Conservation (phyloP, 768 basidiomycete species). For the Psilocybe tampanensis region DNA sequence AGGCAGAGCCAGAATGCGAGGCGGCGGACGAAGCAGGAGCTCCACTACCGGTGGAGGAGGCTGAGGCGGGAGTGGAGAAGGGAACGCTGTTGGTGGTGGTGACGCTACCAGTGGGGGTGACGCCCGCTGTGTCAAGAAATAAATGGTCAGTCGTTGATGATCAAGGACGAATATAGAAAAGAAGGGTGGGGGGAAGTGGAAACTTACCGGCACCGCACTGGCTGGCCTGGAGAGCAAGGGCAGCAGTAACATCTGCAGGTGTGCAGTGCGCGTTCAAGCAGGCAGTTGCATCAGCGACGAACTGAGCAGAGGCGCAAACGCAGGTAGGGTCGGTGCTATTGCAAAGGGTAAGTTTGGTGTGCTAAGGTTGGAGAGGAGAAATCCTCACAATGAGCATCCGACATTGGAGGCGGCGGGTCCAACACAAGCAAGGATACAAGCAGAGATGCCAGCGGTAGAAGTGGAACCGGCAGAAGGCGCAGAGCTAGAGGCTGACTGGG, state of each 20-base stretch:
- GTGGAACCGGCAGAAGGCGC: background rate
- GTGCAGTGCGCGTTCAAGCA: constrained; percentile 23
- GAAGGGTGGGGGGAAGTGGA: background rate
- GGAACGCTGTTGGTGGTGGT: constrained; percentile 15
- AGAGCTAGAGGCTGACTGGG: constrained; percentile 8
- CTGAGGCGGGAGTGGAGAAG: constrained; percentile 3
- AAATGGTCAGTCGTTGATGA: background rate
- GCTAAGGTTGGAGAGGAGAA: background rate
- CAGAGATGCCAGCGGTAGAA: constrained; percentile 14
- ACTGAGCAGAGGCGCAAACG: constrained; percentile 25
- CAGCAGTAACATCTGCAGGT: constrained; percentile 17
- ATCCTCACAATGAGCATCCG: constrained; percentile 21
- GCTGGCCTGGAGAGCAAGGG: constrained; percentile 17
- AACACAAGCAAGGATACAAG: constrained; percentile 23
- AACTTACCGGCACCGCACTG: constrained; percentile 22
- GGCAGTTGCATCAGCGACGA: constrained; percentile 21
- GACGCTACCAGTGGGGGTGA: constrained; percentile 14
- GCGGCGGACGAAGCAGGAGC: constrained; percentile 1
- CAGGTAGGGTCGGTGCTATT: constrained; percentile 21
- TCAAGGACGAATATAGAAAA: background rate
- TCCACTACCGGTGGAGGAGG: constrained; percentile 1
- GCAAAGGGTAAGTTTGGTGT: background rate
- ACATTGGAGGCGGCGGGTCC: constrained; percentile 17
- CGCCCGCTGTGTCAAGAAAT: constrained; percentile 6
- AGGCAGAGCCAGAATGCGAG: constrained; percentile 6